A percentile compares a stretch with the other conserved stretches of the same genome.
phyloP scores from a whole-genome alignment of 148 eudicot species.

The Rhododendron kiyosumense region DNA sequence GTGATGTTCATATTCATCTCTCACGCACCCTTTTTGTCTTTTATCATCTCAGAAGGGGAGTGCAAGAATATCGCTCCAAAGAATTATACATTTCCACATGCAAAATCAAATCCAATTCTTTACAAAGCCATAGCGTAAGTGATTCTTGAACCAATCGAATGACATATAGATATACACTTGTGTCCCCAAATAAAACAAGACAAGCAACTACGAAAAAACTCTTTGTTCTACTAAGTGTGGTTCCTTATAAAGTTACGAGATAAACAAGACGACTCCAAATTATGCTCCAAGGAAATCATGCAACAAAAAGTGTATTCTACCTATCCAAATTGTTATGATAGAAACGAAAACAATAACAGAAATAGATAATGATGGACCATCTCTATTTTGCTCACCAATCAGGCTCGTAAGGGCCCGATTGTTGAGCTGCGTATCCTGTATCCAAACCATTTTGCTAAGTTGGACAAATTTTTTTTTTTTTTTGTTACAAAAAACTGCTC shows the following conservation, averaged over 20 bases:
- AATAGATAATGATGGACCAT: neutral
- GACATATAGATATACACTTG: neutral
- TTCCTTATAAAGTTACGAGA: neutral
- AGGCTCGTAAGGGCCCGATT: too few relatives aligned
- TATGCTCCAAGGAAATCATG: neutral
- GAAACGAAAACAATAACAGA: neutral
- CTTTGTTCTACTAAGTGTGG: neutral
- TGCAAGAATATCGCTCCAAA: neutral
- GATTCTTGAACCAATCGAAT: neutral
- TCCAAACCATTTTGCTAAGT: slow-evolving; percentile 50
- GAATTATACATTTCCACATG: neutral
- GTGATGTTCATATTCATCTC: neutral
- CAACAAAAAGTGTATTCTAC: neutral
- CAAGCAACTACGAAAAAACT: neutral
- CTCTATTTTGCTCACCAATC: too few relatives aligned
- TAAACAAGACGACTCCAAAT: neutral
- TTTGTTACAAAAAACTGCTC: too few relatives aligned
- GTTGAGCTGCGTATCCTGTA: slow-evolving; percentile 68
- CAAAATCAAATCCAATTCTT: neutral
- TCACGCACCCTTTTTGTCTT: neutral
- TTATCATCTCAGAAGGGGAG: neutral
- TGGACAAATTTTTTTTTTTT: neutral
- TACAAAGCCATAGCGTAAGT: neutral
- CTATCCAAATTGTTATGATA: neutral
- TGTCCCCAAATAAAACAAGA: neutral